Percentiles rank a stretch among this genome's conserved stretches.
Conservation (phyloP, 352 stramenopile genomes). For the Plasmopara viticola region DNA sequence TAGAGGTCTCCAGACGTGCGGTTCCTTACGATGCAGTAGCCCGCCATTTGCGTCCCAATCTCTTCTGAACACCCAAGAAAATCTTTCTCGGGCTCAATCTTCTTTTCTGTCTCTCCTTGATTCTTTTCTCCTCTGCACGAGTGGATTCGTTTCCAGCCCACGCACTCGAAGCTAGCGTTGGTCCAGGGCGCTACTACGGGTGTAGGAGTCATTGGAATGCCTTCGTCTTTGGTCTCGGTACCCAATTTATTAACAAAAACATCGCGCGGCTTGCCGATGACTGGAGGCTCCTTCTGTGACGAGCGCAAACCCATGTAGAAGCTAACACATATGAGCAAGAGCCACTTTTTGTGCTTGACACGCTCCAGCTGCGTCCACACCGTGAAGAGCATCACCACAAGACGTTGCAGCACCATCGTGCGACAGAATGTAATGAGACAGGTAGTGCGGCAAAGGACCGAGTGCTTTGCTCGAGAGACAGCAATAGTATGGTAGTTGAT, state of each 20-base stretch:
- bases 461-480: neutral
- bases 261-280: constrained; percentile 53
- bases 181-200: constrained; percentile 57
- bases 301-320: constrained; percentile 57
- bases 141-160: constrained; percentile 82
- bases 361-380: constrained; percentile 51
- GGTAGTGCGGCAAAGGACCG: constrained; percentile 2
- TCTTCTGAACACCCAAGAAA: constrained; percentile 65
- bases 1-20: constrained; percentile 72
- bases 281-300: constrained; percentile 36
- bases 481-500: neutral
- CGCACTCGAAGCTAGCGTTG: constrained; percentile 74
- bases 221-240: constrained; percentile 56
- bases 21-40: constrained; percentile 81
- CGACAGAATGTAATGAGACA: neutral
- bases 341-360: constrained; percentile 66
- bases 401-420: constrained; percentile 63
- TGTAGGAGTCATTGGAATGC: constrained; percentile 51
- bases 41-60: constrained; percentile 65
- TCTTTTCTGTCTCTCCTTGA: constrained; percentile 33
- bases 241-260: constrained; percentile 74
- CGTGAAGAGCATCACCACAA: constrained; percentile 62
- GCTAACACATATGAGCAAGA: constrained; percentile 38
- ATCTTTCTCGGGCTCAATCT: constrained; percentile 54
- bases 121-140: constrained; percentile 48